Base-by-base conservation (phyloP, 495 filamentous ascomycete species). In the Penicillium tannophilum region DNA sequence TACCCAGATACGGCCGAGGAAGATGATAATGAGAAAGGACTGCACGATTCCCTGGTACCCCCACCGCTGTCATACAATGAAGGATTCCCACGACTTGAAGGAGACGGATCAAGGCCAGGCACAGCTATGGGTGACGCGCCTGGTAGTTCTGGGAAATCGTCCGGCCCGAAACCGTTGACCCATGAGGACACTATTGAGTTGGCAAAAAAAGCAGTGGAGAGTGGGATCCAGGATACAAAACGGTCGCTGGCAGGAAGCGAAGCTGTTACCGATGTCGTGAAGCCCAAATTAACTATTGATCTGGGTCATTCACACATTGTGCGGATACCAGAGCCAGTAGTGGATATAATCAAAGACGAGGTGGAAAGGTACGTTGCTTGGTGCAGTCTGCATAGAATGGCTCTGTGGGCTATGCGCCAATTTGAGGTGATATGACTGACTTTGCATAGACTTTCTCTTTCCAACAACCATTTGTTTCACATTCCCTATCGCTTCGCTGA, bases 341-440 rank as follows among this genome's bases (percentile, higher is more conserved):
- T 97, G 33, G 91, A 94, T 69, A 85, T 96, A 62, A 92, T 98
- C 54, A 95, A 92, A 75, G 85, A 93, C 71, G 90, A 96, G 69
- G 84, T 97, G 50, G 93, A 96, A 78, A 81, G 93, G 93, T 96
- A 77, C 59, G 82, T 59, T 20, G 8, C 1, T 28, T 51, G 3
- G 8, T 49, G 26, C 26, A 28, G 16, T 28, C 46, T 46, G 19
- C 42, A 19, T 20, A 9, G 11, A 26, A 31, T 33, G 17, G 17
- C n/a, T 35, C 20, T 14, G 7, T 23, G 35, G 31, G 28, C 26
- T 49, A 41, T 17, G 16, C 4, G 11, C 17, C 4, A 0, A 41
- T 14, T 10, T n/a, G 39, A 41, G 2, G 20, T 8, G 12, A 20
- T 17, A 46, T 48, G 45, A 59, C 55, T 61, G 47, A 65, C 46